Evolutionary conservation across 75 land plant genomes (phyloP).

Genomic region (Picea sitchensis): DNA sequence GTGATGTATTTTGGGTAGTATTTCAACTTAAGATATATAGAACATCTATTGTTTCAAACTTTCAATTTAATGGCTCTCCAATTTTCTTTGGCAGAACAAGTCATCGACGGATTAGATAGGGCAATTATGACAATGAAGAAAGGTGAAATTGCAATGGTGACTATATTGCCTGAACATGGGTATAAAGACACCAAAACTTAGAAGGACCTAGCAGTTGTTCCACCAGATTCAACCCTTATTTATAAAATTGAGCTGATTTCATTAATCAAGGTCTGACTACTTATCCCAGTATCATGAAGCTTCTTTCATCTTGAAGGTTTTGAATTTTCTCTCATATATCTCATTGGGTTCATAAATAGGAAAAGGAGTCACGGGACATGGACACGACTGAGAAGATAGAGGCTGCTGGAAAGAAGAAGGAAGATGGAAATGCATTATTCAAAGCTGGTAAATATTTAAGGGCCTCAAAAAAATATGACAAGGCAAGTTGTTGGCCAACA

Average conservation of each 20-base stretch:
- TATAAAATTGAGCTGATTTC: conserved; percentile 73
- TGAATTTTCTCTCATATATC: background rate
- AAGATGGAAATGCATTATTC: conserved; percentile 43
- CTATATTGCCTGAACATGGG: conserved; percentile 66
- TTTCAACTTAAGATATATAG: background rate
- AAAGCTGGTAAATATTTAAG: conserved; percentile 48
- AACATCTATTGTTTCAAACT: no score
- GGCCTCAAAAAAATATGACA: conserved; percentile 54
- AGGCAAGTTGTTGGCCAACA: conserved; percentile 20
- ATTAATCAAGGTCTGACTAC: conserved; percentile 45
- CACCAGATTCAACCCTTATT: conserved; percentile 49
- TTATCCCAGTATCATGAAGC: background rate
- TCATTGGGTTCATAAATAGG: conserved; percentile 3
- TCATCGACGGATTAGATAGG: conserved; percentile 60
- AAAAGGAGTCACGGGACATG: conserved; percentile 24
- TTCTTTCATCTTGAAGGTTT: background rate
- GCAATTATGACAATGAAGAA: conserved; percentile 75
- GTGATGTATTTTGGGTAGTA: background rate
- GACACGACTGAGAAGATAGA: conserved; percentile 7
- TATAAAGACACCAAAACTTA: conserved; percentile 39
- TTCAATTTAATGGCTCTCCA: no score
- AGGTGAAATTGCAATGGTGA: conserved; percentile 60
- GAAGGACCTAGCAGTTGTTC: conserved; percentile 48
- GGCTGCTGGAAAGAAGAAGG: conserved; percentile 17
- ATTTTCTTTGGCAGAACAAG: conserved; percentile 49